phyloP scores from a whole-genome alignment of 139 green algal genomes.

The Monoraphidium neglectum region DNA sequence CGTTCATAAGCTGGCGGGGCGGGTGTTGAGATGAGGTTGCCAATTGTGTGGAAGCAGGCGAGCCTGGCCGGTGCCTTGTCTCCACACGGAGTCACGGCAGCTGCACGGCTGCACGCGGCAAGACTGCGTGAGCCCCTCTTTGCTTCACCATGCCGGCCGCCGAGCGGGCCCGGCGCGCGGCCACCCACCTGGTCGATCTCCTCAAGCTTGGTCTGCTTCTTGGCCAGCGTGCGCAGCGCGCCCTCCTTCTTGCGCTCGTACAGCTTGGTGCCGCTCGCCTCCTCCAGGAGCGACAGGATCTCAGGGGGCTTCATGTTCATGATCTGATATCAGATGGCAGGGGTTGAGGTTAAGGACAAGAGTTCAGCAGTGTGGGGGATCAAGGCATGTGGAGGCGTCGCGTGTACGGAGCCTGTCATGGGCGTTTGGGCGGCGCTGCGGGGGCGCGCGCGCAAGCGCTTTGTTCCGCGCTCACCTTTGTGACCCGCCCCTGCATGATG shows the following conservation, averaged over 20 bases:
- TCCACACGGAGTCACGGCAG: neutral
- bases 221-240: constrained; percentile 87
- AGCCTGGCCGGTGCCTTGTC: too few relatives aligned
- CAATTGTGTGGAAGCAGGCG: too few relatives aligned
- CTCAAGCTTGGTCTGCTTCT: constrained; percentile 94
- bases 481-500: constrained; percentile 99
- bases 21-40: too few relatives aligned
- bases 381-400: too few relatives aligned
- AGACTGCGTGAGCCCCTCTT: too few relatives aligned
- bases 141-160: constrained; percentile 1
- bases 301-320: constrained; percentile 99
- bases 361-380: too few relatives aligned
- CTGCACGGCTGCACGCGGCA: too few relatives aligned
- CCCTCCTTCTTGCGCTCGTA: constrained; percentile 98
- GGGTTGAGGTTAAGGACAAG: too few relatives aligned
- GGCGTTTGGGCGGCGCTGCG: neutral
- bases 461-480: constrained; percentile 77
- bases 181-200: constrained; percentile 92
- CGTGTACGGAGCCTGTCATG: too few relatives aligned
- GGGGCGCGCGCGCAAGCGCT: neutral
- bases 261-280: constrained; percentile 96
- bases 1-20: constrained; percentile 70
- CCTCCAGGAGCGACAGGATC: constrained; percentile 97
- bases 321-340: constrained; percentile 70
- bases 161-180: neutral